Base-by-base conservation (phyloP, 495 filamentous ascomycete species). In the Cercophora sp. region DNA sequence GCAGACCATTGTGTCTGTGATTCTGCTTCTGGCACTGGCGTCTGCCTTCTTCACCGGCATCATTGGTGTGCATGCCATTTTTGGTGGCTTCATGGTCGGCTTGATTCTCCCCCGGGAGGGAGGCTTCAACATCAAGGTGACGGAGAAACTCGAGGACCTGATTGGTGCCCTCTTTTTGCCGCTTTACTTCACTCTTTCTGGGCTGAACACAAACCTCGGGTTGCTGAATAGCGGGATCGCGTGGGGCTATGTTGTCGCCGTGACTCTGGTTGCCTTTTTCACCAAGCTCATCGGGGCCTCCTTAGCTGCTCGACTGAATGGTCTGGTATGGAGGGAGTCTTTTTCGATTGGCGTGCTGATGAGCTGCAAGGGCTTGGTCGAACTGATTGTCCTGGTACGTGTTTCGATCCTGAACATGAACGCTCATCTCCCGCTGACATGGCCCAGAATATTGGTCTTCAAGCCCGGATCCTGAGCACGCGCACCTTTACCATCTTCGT, bases 401-500 rank as follows among this genome's bases (percentile, higher is more conserved):
- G 83, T 73, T 1, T n/a, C 2, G 8, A 15, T 39, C n/a, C n/a
- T 9, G n/a, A 19, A 0, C 11, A 26, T 6, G 16, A 2, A 1
- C 1, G 40, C 9, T 8, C 13, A 24, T 11, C 16, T 18, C 13
- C 2, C 19, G 66, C 52, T 72, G 55, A 73, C 35, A 43, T n/a
- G n/a, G 22, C 27, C 31, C 53, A 94, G 87, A 97, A 97, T 60
- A 95, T 97, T 61, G 92, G 92, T 23, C 79, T 94, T 13, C 87
- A 95, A 79, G 92, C 92, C 16, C 84, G 85, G 47, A 96, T 97
- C 55, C 71, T 97, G 22, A 92, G 86, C 43, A 77, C 79, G 19
- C 80, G 83, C 19, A 96, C 93, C 1, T 97, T 97, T 65, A 97
- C 91, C 25, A 96, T 97, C 48, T 97, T 97, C 48, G 93, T 97